Percentiles rank a stretch among this genome's conserved stretches.
Conservation (phyloP, 2,329 filamentous ascomycete genomes). For the Fusarium redolens region DNA sequence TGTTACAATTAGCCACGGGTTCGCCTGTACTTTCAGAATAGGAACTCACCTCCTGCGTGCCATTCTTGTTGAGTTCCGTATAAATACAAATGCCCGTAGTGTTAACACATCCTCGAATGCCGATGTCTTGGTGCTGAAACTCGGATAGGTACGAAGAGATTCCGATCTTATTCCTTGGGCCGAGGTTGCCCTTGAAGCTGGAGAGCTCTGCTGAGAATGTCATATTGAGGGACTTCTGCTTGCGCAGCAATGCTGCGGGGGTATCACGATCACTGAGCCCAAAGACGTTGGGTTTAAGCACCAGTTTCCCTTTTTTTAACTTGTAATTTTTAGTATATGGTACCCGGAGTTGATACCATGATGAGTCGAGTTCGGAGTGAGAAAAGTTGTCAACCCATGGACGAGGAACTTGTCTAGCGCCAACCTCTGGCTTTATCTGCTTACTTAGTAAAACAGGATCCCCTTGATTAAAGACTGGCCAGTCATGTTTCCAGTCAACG, state of each 20-base stretch:
- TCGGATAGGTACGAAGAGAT: not conserved
- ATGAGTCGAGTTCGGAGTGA: not conserved
- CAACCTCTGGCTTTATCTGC: not conserved
- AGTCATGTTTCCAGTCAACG: not conserved
- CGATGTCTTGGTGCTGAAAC: not conserved
- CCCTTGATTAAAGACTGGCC: not conserved
- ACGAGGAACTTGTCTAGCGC: not conserved
- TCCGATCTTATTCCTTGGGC: not conserved
- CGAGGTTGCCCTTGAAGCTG: not conserved
- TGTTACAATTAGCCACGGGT: not conserved
- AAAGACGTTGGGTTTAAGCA: not conserved
- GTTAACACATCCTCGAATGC: not conserved
- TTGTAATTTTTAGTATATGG: not conserved
- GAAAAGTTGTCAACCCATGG: not conserved
- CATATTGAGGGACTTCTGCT: not conserved
- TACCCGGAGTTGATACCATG: not conserved
- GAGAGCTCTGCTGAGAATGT: not conserved
- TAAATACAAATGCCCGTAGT: not conserved
- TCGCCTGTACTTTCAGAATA: fast-evolving
- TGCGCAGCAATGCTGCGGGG: not conserved
- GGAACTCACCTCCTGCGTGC: not conserved
- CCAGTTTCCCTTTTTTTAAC: not conserved
- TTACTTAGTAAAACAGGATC: not conserved
- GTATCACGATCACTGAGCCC: not conserved
- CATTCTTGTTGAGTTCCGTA: not conserved